Conservation (phyloP, 192 early-diverging fungal species). For the Rhizophagus clarus region DNA sequence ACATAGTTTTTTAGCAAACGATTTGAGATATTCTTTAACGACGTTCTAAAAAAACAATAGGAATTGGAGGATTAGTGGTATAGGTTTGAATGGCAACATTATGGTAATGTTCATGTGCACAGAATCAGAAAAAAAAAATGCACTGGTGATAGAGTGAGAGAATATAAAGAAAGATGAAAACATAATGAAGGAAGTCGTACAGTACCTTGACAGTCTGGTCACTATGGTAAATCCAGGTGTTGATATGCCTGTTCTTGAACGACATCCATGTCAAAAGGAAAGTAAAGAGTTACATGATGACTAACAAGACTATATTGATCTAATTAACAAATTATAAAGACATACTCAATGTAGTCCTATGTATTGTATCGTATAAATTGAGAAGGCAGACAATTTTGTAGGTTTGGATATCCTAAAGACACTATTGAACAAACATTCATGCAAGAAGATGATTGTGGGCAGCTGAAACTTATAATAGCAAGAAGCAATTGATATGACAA, state of each 20-base stretch:
- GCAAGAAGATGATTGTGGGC: neutral
- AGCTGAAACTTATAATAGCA: neutral
- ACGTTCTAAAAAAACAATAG: neutral
- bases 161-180: neutral
- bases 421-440: neutral
- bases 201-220: too few relatives aligned
- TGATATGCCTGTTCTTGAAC: too few relatives aligned
- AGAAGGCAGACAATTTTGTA: neutral
- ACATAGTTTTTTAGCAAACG: neutral
- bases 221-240: too few relatives aligned
- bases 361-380: neutral
- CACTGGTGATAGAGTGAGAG: neutral
- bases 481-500: neutral
- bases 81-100: too few relatives aligned
- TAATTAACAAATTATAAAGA: neutral
- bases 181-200: too few relatives aligned
- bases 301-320: neutral
- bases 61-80: too few relatives aligned
- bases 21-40: conserved; percentile 10
- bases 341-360: neutral
- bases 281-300: too few relatives aligned
- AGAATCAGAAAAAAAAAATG: neutral
- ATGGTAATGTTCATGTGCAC: too few relatives aligned
- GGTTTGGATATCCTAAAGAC: neutral
- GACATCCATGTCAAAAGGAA: too few relatives aligned